phyloP scores from a whole-genome alignment of 2,329 filamentous ascomycete species.

The Colletotrichum endophyticum region DNA sequence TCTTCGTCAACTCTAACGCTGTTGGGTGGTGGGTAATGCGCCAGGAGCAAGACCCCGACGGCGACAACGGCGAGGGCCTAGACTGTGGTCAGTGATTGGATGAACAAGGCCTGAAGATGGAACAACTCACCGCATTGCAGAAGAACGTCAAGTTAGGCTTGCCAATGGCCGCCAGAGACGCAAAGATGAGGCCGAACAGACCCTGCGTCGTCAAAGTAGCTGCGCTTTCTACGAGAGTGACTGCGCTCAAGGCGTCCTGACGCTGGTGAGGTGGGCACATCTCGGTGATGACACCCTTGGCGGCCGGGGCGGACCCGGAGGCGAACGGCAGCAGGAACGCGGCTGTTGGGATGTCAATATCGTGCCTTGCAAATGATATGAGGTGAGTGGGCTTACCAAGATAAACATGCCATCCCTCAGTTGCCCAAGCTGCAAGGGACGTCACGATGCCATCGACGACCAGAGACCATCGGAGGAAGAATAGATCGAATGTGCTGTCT shows the following conservation, averaged over 20 bases:
- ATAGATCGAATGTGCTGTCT: conserved; percentile 67
- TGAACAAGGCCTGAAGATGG: neutral
- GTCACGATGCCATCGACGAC: conserved; percentile 70
- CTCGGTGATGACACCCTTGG: conserved; percentile 75
- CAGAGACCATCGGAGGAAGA: conserved; percentile 70
- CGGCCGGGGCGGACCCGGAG: conserved; percentile 71
- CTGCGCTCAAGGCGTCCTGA: conserved; percentile 70
- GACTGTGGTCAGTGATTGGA: conserved; percentile 9
- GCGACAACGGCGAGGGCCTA: conserved; percentile 60
- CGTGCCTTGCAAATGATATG: neutral
- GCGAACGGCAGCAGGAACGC: conserved; percentile 70
- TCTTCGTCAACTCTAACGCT: conserved; percentile 42
- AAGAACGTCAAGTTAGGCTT: conserved; percentile 68
- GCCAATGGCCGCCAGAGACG: conserved; percentile 64
- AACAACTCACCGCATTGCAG: conserved; percentile 63
- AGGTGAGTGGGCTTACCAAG: conserved; percentile 43
- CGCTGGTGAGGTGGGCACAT: conserved; percentile 69
- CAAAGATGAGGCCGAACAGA: conserved; percentile 71
- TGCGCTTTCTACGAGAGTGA: conserved; percentile 74
- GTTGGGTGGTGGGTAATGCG: conserved; percentile 48
- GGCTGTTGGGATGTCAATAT: conserved; percentile 38
- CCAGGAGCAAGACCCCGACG: conserved; percentile 47
- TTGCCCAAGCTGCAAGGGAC: conserved; percentile 65
- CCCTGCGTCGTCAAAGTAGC: conserved; percentile 68
- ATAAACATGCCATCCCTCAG: conserved; percentile 71